phyloP scores from a whole-genome alignment of 352 stramenopile genomes.

The Globisporangium spinosum region DNA sequence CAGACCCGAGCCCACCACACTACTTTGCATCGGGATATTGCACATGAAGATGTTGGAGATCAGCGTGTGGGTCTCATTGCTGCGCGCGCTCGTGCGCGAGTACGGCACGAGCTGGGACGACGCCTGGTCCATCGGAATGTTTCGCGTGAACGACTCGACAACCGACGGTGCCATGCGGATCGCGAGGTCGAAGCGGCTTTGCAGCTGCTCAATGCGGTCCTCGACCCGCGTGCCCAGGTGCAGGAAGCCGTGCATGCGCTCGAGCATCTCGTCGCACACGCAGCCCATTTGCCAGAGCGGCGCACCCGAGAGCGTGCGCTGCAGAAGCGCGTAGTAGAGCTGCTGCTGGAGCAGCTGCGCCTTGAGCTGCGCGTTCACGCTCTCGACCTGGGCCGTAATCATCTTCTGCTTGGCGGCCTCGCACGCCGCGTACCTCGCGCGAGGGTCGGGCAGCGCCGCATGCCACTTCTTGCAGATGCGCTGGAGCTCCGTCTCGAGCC shows the following conservation, averaged over 20 bases:
- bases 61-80: background rate
- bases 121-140: background rate
- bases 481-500: background rate
- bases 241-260: background rate
- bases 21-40: background rate
- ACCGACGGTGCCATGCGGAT: background rate
- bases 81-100: background rate
- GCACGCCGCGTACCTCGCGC: background rate
- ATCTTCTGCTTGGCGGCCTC: background rate
- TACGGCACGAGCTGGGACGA: background rate
- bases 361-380: background rate
- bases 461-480: background rate
- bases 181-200: background rate
- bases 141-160: background rate
- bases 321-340: background rate
- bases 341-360: background rate
- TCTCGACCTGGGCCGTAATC: background rate
- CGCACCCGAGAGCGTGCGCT: background rate
- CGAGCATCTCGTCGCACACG: background rate
- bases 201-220: background rate
- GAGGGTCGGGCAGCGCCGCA: background rate
- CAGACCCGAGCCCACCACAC: background rate
- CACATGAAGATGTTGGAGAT: background rate
- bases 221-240: background rate
- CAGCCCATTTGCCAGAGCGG: background rate